Base-by-base conservation (phyloP, 495 filamentous ascomycete species). In the Hypoxylon trugodes region DNA sequence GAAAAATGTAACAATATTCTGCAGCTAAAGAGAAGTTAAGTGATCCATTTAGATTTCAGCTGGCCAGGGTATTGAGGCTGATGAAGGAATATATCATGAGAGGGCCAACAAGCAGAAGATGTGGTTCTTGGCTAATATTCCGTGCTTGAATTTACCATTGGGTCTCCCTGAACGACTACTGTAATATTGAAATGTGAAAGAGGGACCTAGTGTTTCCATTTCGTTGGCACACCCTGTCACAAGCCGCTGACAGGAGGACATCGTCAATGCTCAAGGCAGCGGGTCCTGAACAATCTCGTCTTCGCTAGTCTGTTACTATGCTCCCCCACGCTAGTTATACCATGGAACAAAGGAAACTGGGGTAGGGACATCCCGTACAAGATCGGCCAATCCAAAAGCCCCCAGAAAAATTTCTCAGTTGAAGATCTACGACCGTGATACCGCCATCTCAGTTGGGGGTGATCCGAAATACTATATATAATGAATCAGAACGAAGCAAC, bases 1-100 rank as follows among this genome's bases (percentile, higher is more conserved):
- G 35, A 7, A 3, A 25, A 18, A 46, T 61, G 16, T 46, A 52
- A 46, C 43, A 19, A 25, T 36, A 3, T 22, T 37, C 42, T 50
- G 38, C 62, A 60, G 55, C 55, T 8, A 43, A 53, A 38, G 26
- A 54, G 55, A 49, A 50, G 55, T n/a, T 50, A 35, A 47, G 12
- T 42, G 24, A 45, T 51, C 50, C 38, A 38, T 38, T 25, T 47
- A 9, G 21, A 37, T 25, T 13, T 51, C 50, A 61, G 50, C 45
- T 61, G 22, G 37, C 28, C 26, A 28, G 9, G 43, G 9, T 43
- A 10, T 19, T 8, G 13, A 40, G 25, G 37, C 32, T 66, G 15
- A 40, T 21, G 37, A 56, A 18, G 50, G 45, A 38, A 6, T 51
- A 0, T 41, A 30, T 16, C 16, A 52, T 32, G 19, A 19, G 21